A percentile compares a stretch with the other conserved stretches of the same genome.
phyloP scores from a whole-genome alignment of 768 basidiomycete species.

The Rhizopogon vulgaris region DNA sequence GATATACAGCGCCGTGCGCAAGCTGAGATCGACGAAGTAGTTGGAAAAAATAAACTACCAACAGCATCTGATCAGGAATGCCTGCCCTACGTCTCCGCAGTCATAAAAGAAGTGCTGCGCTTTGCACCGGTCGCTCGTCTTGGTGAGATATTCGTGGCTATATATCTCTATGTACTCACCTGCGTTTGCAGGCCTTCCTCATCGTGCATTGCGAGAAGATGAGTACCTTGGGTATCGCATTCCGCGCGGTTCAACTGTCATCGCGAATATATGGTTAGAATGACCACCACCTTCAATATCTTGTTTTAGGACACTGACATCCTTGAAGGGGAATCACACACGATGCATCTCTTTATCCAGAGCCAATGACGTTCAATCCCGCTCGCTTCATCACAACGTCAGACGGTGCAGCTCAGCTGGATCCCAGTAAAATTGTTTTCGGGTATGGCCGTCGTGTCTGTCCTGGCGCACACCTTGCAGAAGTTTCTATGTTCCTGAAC shows the following conservation, averaged over 20 bases:
- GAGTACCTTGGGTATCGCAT: conserved; percentile 25
- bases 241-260: conserved; percentile 26
- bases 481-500: conserved; percentile 29
- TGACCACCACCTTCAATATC: neutral
- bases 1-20: conserved; percentile 40
- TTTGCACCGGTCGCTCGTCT: too few species aligned
- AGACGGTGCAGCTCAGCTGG: conserved; percentile 7
- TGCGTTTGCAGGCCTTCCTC: conserved; percentile 21
- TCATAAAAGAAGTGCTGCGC: conserved; percentile 11
- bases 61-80: conserved; percentile 32
- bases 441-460: conserved; percentile 14
- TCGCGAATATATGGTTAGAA: conserved; percentile 29
- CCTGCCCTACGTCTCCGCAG: conserved; percentile 31
- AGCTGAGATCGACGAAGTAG: conserved; percentile 42
- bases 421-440: conserved; percentile 8
- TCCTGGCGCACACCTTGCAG: conserved; percentile 24
- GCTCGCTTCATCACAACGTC: conserved; percentile 33
- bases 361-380: conserved; percentile 46
- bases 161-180: neutral
- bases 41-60: conserved; percentile 38
- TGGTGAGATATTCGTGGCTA: neutral
- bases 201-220: conserved; percentile 28
- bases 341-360: conserved; percentile 30
- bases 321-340: conserved; percentile 3
- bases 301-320: neutral